Base-by-base conservation (phyloP, 116 monocot genomes). In the Iris pallida region DNA sequence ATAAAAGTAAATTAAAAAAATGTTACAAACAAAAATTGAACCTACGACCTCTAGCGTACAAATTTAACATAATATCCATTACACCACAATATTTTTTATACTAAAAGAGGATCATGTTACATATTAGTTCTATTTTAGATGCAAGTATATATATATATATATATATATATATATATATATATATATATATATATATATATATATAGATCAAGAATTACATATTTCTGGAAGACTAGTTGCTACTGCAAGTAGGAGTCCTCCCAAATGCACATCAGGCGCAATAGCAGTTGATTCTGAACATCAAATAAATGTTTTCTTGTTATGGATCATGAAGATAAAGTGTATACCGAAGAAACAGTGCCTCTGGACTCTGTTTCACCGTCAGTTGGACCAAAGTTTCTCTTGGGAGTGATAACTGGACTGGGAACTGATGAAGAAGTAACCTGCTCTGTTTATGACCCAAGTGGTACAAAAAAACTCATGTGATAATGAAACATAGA, bases 401-500 rank as follows among this genome's bases (percentile, higher is more conserved):
- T 79, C 6, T 61, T 97, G 78, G 97, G 97, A 3, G 88, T 79
- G 45, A 90, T 93, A 74, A 83, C 61, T 66, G 97, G 97, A 9
- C 60, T 92, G 48, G 87, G 88, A 69, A 92, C 77, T 52, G 69
- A 81, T 58, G 93, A 97, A 73, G 96, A 92, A 86, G 93, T 82
- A 55, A 78, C 68, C 8, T 97, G 93, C 61, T 87, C 79, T 65
- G 87, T 92, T 56, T 90, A 83, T 76, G 77, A 97, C 73, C 48
- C 54, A 68, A 54, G 19, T 64, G 85, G 90, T 47, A 68, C 65
- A n/a, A n/a, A 59, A 85, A 85, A 78, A 97, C 93, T 71, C 97
- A 97, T 64, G 65, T 82, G 53, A 90, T 97, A 65, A 74, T 92
- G 83, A 97, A 92, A 51, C 88, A 97, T 68, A n/a, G n/a, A 81